Conservation (phyloP, 352 stramenopile species). For the Phytophthora colocasiae region DNA sequence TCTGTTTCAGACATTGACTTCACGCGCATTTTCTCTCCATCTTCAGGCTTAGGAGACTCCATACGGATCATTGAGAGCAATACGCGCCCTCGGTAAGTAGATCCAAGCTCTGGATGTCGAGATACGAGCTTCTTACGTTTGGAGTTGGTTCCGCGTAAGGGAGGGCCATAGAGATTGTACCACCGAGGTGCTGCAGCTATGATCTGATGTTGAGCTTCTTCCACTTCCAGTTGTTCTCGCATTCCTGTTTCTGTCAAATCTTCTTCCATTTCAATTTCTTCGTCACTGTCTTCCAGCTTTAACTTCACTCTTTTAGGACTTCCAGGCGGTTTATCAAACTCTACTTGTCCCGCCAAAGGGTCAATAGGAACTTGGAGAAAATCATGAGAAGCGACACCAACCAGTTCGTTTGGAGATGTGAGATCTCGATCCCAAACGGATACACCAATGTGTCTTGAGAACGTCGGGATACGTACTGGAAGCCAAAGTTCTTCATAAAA, state of each 20-base stretch:
- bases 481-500: conserved; percentile 90
- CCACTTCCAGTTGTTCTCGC: conserved; percentile 15
- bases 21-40: conserved; percentile 66
- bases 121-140: conserved; percentile 62
- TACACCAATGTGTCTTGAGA: conserved; percentile 75
- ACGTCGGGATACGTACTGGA: conserved; percentile 76
- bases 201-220: conserved; percentile 20
- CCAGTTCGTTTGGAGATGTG: conserved; percentile 71
- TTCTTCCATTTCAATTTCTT: neutral
- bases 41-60: conserved; percentile 40
- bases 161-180: conserved; percentile 91
- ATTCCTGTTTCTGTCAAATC: conserved; percentile 4
- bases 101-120: conserved; percentile 70
- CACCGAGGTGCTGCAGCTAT: conserved; percentile 49
- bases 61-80: conserved; percentile 82
- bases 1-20: conserved; percentile 54
- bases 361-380: conserved; percentile 62
- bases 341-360: neutral
- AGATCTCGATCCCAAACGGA: conserved; percentile 87
- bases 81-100: conserved; percentile 82
- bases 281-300: conserved; percentile 17
- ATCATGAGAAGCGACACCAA: conserved; percentile 73
- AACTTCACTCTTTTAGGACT: conserved; percentile 11
- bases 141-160: conserved; percentile 56
- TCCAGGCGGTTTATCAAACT: neutral